These are phyloP conservation scores for Litchi chinensis DNA, from an alignment of 345 rosid species.

Conservation along the genomic window DNA sequence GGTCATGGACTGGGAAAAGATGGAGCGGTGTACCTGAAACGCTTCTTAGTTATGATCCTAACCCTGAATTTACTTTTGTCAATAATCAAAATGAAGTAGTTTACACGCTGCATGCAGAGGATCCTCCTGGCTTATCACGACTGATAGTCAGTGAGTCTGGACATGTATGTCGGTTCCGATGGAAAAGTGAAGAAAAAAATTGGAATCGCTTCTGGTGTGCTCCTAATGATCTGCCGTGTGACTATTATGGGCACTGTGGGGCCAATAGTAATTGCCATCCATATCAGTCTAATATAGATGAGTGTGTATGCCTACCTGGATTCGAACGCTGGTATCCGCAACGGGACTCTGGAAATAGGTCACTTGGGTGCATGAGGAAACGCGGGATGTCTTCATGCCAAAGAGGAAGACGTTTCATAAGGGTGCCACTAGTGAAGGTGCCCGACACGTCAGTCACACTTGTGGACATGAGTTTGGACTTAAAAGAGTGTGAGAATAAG, in stretches of 20 bases:
- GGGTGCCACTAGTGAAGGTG: conserved; percentile 42
- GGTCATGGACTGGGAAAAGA: conserved; percentile 62
- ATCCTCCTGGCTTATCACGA: conserved; percentile 26
- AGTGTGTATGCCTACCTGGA: conserved; percentile 64
- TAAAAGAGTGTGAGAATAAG: too few relatives aligned
- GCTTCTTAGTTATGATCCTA: conserved; percentile 20
- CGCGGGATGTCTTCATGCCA: conserved; percentile 15
- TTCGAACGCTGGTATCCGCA: conserved; percentile 45
- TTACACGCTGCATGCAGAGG: too few relatives aligned
- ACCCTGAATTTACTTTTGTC: conserved; percentile 35
- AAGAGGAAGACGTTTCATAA: conserved; percentile 53
- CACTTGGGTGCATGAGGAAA: conserved; percentile 23
- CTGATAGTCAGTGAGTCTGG: conserved; percentile 58
- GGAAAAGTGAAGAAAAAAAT: conserved; percentile 50
- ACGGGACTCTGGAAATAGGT: neutral
- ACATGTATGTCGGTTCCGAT: conserved; percentile 35
- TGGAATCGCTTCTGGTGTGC: conserved; percentile 30
- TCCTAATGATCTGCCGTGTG: conserved; percentile 61
- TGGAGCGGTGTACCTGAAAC: conserved; percentile 33
- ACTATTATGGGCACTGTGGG: conserved; percentile 56
- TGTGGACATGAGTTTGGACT: conserved; percentile 39
- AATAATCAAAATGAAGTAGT: conserved; percentile 10
- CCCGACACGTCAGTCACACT: conserved; percentile 45
- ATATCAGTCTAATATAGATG: conserved; percentile 22
- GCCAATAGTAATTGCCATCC: conserved; percentile 45